Evolutionary conservation across 2,329 filamentous ascomycete species (phyloP).

Genomic region (Fusarium continuum): DNA sequence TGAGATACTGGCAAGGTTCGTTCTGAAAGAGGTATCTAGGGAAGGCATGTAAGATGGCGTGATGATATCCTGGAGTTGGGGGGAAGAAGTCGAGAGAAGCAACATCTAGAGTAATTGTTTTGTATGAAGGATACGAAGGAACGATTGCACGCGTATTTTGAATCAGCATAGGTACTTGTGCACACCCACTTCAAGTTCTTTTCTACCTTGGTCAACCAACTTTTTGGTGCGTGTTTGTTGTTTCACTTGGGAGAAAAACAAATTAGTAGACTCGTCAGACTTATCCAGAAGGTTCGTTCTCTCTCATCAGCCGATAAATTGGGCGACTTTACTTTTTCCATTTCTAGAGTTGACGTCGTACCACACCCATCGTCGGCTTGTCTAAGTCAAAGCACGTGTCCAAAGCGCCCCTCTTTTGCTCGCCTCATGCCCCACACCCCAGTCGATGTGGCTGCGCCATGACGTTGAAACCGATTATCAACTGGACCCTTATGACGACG

Average conservation of each 20-base stretch:
- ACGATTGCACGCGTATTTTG: slow-evolving; percentile 3
- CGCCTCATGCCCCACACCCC: not conserved
- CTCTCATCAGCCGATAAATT: too few relatives aligned
- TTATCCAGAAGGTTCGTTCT: too few relatives aligned
- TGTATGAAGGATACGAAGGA: slow-evolving; percentile 30
- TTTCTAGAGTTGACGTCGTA: too few relatives aligned
- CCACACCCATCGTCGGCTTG: too few relatives aligned
- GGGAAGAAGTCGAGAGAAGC: slow-evolving; percentile 15
- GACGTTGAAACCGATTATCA: slow-evolving; percentile 19
- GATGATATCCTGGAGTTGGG: slow-evolving; percentile 38
- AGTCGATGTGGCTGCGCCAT: slow-evolving; percentile 31
- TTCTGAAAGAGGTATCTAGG: slow-evolving; percentile 17
- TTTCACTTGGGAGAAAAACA: not conserved
- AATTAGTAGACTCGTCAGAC: too few relatives aligned
- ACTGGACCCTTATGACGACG: slow-evolving; percentile 39
- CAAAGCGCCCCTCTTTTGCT: not conserved
- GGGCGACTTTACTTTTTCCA: too few relatives aligned
- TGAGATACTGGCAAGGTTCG: not conserved
- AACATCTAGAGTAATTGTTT: slow-evolving; percentile 20
- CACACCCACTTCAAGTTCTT: not conserved
- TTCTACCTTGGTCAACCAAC: not conserved
- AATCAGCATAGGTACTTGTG: not conserved
- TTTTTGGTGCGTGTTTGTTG: not conserved
- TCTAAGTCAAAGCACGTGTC: not conserved
- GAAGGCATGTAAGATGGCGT: slow-evolving; percentile 24